Conservation (phyloP, 371 early-diverging fungal genomes). For the Mucor circinelloides region DNA sequence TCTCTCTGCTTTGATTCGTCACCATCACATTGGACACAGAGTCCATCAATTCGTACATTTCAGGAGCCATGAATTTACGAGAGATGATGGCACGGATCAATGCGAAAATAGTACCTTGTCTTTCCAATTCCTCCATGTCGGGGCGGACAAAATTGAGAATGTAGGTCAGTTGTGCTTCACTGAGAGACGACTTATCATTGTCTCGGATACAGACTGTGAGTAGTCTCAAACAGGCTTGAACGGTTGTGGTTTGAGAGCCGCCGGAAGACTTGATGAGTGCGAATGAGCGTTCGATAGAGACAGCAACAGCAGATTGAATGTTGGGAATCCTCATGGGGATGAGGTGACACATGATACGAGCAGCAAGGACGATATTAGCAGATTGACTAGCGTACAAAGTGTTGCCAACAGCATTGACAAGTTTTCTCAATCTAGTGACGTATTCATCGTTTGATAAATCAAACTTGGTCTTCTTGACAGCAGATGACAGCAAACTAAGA, state of each 20-base stretch:
- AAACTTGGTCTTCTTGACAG: conserved; percentile 71
- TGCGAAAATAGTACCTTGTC: conserved; percentile 82
- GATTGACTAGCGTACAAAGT: conserved; percentile 81
- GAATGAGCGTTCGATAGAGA: conserved; percentile 78
- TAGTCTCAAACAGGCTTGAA: conserved; percentile 81
- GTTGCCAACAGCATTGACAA: conserved; percentile 82
- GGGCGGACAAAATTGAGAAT: conserved; percentile 81
- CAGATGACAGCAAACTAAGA: conserved; percentile 70
- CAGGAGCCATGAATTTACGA: conserved; percentile 82
- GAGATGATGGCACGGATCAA: conserved; percentile 85
- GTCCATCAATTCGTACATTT: conserved; percentile 92
- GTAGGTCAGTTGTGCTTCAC: conserved; percentile 76
- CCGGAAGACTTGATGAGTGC: conserved; percentile 67
- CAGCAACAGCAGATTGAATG: conserved; percentile 65
- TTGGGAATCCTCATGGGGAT: conserved; percentile 73
- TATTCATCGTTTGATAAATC: conserved; percentile 56
- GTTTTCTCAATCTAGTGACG: conserved; percentile 71
- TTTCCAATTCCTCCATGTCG: conserved; percentile 87
- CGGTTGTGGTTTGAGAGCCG: conserved; percentile 69
- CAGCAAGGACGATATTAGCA: conserved; percentile 66
- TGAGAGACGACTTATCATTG: conserved; percentile 58
- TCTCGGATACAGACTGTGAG: conserved; percentile 78
- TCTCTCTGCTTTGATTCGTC: conserved; percentile 77
- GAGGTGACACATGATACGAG: conserved; percentile 71
- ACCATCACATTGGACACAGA: conserved; percentile 79